phyloP scores from a whole-genome alignment of 2,329 filamentous ascomycete genomes.

The Aspergillus arachidicola region DNA sequence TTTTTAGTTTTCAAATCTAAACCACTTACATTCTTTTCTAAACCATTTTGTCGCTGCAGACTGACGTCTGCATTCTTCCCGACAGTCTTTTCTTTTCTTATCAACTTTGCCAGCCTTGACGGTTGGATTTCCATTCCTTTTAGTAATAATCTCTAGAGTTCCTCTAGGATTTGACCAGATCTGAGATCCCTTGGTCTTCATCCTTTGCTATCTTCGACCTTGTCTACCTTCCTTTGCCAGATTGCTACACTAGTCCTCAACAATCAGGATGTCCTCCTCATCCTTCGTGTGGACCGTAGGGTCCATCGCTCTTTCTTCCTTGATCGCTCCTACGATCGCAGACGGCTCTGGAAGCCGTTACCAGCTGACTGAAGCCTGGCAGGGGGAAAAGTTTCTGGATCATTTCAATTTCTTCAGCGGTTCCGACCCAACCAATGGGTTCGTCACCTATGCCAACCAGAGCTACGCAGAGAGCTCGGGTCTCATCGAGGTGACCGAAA shows the following conservation, averaged over 20 bases:
- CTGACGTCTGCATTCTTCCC: constrained; percentile 17
- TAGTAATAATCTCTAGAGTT: constrained; percentile 6
- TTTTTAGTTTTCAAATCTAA: not conserved
- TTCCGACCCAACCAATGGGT: constrained; percentile 53
- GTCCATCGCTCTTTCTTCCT: constrained; percentile 32
- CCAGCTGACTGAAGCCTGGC: constrained; percentile 45
- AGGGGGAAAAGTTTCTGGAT: constrained; percentile 51
- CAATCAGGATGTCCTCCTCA: constrained; percentile 30
- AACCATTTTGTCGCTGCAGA: constrained; percentile 13
- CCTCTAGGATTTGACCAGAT: constrained; percentile 1
- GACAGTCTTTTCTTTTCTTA: constrained; percentile 7
- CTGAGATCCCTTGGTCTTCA: constrained; percentile 9
- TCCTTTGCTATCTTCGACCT: not conserved
- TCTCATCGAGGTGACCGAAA: constrained; percentile 38
- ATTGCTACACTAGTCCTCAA: not conserved
- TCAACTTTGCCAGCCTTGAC: constrained; percentile 21
- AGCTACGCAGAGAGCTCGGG: constrained; percentile 39
- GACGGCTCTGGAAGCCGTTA: constrained; percentile 31
- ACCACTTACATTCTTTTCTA: constrained; percentile 22
- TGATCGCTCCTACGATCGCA: constrained; percentile 26
- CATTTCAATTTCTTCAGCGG: constrained; percentile 54
- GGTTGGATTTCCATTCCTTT: constrained; percentile 22
- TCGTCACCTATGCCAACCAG: constrained; percentile 53
- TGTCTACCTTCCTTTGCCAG: not conserved
- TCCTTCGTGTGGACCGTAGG: constrained; percentile 33